Percentiles rank a stretch among this genome's conserved stretches.
phyloP scores from a whole-genome alignment of 2,329 filamentous ascomycete genomes.

The Chaetoscypha palmicola region DNA sequence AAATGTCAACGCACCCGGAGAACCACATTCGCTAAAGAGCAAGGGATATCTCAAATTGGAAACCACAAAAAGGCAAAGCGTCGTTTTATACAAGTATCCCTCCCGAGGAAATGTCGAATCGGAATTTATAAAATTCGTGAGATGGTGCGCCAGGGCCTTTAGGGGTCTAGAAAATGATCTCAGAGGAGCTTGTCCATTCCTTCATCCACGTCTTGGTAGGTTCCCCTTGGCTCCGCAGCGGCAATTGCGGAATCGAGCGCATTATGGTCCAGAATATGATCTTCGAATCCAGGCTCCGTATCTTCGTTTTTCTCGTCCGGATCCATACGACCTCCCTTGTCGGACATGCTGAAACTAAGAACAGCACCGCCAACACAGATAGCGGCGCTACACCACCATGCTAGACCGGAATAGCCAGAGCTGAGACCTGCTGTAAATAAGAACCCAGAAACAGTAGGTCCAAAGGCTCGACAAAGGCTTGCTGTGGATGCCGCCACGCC shows the following conservation, averaged over 20 bases:
- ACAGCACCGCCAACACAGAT: slow-evolving; percentile 70
- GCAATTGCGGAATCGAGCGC: slow-evolving; percentile 23
- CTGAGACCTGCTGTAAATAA: slow-evolving; percentile 75
- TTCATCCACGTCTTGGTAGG: not conserved
- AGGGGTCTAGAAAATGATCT: slow-evolving; percentile 1
- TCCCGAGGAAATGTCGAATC: slow-evolving; percentile 9
- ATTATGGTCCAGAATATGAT: slow-evolving; percentile 22
- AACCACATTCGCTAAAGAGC: not conserved
- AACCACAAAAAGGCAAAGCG: slow-evolving; percentile 1
- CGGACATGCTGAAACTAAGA: slow-evolving; percentile 68
- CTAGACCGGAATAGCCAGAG: slow-evolving; percentile 76
- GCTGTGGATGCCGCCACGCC: slow-evolving; percentile 87
- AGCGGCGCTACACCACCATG: slow-evolving; percentile 85
- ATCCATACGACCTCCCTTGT: slow-evolving; percentile 36
- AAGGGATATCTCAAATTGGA: slow-evolving; percentile 10
- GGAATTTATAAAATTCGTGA: slow-evolving; percentile 12
- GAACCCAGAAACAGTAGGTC: slow-evolving; percentile 79
- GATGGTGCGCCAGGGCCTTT: not conserved
- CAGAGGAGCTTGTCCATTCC: slow-evolving; percentile 6
- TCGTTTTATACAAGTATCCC: slow-evolving; percentile 17
- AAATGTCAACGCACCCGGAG: not conserved
- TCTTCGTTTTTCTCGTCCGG: slow-evolving; percentile 26
- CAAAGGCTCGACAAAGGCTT: slow-evolving; percentile 79
- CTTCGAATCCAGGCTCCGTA: slow-evolving; percentile 22
- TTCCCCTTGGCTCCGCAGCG: slow-evolving; percentile 14